Percentiles rank a stretch among this genome's conserved stretches.
These are phyloP conservation scores for Trichaptum fuscoviolaceum DNA, from an alignment of 768 basidiomycete species.

Conservation along the genomic window DNA sequence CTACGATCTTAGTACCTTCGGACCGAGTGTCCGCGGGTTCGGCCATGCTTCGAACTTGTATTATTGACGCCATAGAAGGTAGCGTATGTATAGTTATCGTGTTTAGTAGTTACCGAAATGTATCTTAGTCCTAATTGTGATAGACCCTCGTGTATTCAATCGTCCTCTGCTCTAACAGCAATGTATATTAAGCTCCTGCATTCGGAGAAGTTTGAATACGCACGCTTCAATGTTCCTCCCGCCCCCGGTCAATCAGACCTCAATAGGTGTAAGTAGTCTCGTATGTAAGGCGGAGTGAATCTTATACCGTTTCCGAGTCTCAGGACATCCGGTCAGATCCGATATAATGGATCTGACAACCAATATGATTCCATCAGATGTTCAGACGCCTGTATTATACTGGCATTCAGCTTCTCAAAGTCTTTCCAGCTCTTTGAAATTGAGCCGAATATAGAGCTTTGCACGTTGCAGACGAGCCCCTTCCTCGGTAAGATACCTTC, in stretches of 20 bases:
- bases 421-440: neutral
- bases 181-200: neutral
- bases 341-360: neutral
- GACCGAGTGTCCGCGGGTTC: neutral
- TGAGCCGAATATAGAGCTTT: slow-evolving; percentile 12
- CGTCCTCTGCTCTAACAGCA: neutral
- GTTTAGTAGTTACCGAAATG: neutral
- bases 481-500: slow-evolving; percentile 18
- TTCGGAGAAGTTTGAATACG: neutral
- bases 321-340: neutral
- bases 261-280: neutral
- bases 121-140: neutral
- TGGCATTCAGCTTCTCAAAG: neutral
- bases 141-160: neutral
- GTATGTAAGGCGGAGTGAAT: neutral
- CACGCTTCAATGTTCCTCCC: neutral
- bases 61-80: neutral
- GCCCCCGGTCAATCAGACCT: neutral
- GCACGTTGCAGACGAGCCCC: slow-evolving; percentile 20
- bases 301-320: neutral
- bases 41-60: neutral
- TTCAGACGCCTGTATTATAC: neutral
- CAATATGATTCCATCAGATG: neutral
- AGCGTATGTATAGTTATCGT: neutral
- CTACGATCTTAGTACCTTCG: neutral